Conservation (phyloP, 148 eudicot species). For the Rhododendron ovatum region DNA sequence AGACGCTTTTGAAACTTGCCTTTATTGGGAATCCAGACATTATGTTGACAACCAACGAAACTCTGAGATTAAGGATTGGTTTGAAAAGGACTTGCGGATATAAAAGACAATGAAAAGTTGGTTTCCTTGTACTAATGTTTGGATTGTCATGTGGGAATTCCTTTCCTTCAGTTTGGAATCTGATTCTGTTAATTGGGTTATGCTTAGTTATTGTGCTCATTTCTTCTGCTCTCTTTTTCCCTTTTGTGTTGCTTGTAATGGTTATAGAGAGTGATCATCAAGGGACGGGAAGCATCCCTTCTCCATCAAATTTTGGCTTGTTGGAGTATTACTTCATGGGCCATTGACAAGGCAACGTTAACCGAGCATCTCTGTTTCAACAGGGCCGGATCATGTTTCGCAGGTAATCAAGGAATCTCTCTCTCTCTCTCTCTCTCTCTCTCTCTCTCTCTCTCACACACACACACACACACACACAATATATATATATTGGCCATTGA, state of each 20-base stretch:
- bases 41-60: neutral
- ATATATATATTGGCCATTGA: too few relatives aligned
- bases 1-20: conserved; percentile 5
- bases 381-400: neutral
- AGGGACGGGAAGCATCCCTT: conserved; percentile 16
- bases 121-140: neutral
- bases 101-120: neutral
- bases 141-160: conserved; percentile 9
- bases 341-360: neutral
- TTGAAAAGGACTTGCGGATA: neutral
- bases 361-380: neutral
- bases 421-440: neutral
- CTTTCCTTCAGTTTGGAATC: conserved; percentile 18
- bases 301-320: neutral
- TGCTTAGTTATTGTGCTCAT: neutral
- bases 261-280: neutral
- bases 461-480: too few relatives aligned
- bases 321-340: neutral
- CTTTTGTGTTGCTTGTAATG: neutral
- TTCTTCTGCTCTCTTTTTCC: neutral
- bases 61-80: neutral
- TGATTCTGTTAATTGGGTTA: conserved; percentile 19
- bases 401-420: neutral
- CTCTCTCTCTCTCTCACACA: neutral
- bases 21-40: conserved; percentile 11